Conservation (phyloP, 306 rosid species). For the Pachyrhizus erosus region DNA sequence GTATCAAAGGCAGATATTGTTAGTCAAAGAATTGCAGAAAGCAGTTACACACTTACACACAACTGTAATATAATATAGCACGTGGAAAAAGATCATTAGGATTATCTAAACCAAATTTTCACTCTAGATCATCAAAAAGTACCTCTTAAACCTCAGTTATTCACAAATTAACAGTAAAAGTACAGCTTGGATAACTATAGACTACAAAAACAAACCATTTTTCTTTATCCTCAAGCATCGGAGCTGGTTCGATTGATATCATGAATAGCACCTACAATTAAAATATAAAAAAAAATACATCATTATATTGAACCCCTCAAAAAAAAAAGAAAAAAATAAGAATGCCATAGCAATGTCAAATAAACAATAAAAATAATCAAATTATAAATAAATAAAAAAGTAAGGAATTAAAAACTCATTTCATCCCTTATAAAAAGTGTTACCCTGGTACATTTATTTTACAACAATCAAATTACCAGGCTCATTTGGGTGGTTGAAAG, state of each 20-base stretch:
- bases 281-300: constrained; percentile 17
- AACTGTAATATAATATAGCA: constrained; percentile 8
- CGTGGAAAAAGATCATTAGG: not conserved
- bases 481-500: not conserved
- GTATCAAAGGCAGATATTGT: not conserved
- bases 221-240: constrained; percentile 99
- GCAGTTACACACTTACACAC: not conserved
- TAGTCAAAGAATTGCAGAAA: constrained; percentile 5
- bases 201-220: constrained; percentile 74
- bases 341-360: not conserved
- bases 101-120: constrained; percentile 33
- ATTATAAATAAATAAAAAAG: not conserved
- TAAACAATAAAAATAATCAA: constrained; percentile 6
- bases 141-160: constrained; percentile 20
- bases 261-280: constrained; percentile 85
- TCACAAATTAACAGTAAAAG: constrained; percentile 27
- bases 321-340: not conserved
- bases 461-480: not conserved
- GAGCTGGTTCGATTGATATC: constrained; percentile 99
- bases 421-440: constrained; percentile 6
- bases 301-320: constrained; percentile 40
- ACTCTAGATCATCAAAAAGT: constrained; percentile 9
- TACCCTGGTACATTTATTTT: not conserved
- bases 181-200: constrained; percentile 32
- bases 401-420: not conserved